Base-by-base conservation (phyloP, 768 basidiomycete species). In the Kockovaella imperatae region DNA sequence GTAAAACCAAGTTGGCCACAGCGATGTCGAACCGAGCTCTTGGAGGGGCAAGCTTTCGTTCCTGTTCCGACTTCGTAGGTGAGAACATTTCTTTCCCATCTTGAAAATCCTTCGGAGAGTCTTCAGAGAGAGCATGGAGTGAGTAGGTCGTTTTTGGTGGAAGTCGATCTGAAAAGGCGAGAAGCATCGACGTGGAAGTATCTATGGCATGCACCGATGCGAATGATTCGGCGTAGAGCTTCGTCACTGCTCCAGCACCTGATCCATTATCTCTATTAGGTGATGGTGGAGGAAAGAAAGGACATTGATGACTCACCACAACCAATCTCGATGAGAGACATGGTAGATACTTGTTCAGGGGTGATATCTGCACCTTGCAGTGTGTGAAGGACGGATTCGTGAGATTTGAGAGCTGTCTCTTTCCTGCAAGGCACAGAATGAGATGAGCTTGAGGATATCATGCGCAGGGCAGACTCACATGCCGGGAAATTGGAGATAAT, bases 191-290 rank as follows among this genome's bases (percentile, higher is more conserved):
- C 4, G 57, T 57, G 41, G 57, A 57, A 6, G 51, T 47, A 38
- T 65, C 60, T 45, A 65, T 54, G 7, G 49, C 36, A 50, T 65
- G 60, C 21, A 65, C 45, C 21, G 60, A 45, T 29, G 47, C 11
- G 52, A 65, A 65, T 4, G 36, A 34, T 8, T 41, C 28, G 23
- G 41, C 2, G 39, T 49, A 35, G 29, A 54, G 49, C 5, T 26
- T 5, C 10, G 63, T 65, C 3, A 65, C 63, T 11, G 54, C 44
- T 50, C 63, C 63, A 2, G 57, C 52, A 14, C 63, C 63, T 65
- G 38, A 4, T 23, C 14, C 26, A 14, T 26, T 42, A 8, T 24
- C 23, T n/a, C 24, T 10, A 3, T 3, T n/a, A 41, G 14, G 38
- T 21, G 18, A 39, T 15, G 28, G 32, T 15, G 45, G 36, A n/a